These are phyloP conservation scores for Astragalus glycyphyllos DNA, from an alignment of 306 rosid species.

Conservation along the genomic window DNA sequence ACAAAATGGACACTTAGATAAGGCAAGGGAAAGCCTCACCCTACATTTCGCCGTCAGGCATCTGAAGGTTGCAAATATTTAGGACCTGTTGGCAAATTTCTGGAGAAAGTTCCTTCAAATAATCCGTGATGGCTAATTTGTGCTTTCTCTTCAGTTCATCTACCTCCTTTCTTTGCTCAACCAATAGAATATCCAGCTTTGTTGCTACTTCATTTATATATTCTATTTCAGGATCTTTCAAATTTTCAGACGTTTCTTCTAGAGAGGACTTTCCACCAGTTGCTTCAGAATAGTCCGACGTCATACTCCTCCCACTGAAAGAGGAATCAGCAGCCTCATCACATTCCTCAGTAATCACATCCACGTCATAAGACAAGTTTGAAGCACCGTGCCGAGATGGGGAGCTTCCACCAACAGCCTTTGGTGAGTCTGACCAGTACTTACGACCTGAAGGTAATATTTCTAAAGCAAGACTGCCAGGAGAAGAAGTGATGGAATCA, in stretches of 20 bases:
- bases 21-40: constrained; percentile 35
- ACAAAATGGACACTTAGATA: background rate
- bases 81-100: constrained; percentile 58
- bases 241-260: constrained; percentile 35
- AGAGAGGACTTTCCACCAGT: constrained; percentile 38
- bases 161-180: constrained; percentile 62
- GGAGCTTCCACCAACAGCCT: constrained; percentile 60
- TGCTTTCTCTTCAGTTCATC: constrained; percentile 72
- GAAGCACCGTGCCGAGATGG: constrained; percentile 57
- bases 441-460: constrained; percentile 88
- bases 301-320: constrained; percentile 34
- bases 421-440: constrained; percentile 94
- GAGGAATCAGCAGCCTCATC: constrained; percentile 39
- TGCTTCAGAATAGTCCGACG: constrained; percentile 37
- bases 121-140: constrained; percentile 57
- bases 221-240: constrained; percentile 43
- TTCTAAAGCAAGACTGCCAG: constrained; percentile 68
- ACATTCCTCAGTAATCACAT: constrained; percentile 35
- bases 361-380: constrained; percentile 45
- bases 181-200: constrained; percentile 58
- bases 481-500: constrained; percentile 44
- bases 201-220: constrained; percentile 45
- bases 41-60: constrained; percentile 42
- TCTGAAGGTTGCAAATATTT: constrained; percentile 52
- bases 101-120: constrained; percentile 59